Base-by-base conservation (phyloP, 2,329 filamentous ascomycete genomes). In the Fusarium napiforme region DNA sequence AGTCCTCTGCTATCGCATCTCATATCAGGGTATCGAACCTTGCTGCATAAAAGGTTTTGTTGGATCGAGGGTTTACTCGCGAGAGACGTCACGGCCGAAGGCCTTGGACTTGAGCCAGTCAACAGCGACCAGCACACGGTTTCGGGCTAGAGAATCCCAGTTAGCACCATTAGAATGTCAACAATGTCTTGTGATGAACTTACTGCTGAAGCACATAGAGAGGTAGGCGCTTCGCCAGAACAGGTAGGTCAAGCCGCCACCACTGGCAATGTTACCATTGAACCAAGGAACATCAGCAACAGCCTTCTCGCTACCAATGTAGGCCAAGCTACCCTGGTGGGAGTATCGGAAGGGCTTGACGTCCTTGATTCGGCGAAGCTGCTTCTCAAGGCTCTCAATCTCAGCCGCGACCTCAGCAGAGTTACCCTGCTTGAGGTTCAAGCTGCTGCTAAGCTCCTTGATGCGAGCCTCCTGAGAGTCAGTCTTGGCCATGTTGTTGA, bases 121-220 rank as follows among this genome's bases (percentile, higher is more conserved):
- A 79, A 97, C 87, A 74, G 94, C 86, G 78, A 99, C 96, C 58
- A 99, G 89, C 78, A 98, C 90, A 82, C 96, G 92, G 87, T 99
- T 99, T 78, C 96, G 94, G 71, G 94, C 94, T 97, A 58, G 16
- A 42, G 47, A 60, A 34, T 7, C 15, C n/a, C 80, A 46, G 36
- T 74, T 73, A 78, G 58, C 42, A 75, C 72, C 26, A n/a, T 28
- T 42, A 10, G 3, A 11, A 47, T 12, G 16, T 30, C 11, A 9
- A 52, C 28, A 3, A 40, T 28, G 30, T 19, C 18, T 39, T 19
- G 39, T 26, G 39, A 68, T 28, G 61, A 76, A 93, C 94, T 91
- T 89, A 96, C 94, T 95, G 91, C 95, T 98, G 84, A 99, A 99
- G 90, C 96, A 98, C 96, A 99, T 99, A 88, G 94, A 98, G 83